phyloP scores from a whole-genome alignment of 495 filamentous ascomycete species.

The Aspergillus diversus region DNA sequence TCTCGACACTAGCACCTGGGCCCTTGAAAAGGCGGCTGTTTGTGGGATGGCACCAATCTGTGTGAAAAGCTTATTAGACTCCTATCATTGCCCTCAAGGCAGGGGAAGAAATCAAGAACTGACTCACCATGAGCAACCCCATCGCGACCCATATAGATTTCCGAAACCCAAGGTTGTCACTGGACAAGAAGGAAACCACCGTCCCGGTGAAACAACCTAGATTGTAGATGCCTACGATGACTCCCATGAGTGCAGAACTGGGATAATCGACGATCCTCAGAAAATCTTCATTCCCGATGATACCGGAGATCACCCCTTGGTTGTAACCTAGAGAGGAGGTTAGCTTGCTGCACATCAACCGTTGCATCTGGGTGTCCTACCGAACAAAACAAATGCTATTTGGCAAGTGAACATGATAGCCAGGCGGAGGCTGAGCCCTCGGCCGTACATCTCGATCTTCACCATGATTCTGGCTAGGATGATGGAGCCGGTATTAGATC shows the following conservation, averaged over 20 bases:
- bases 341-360: slow-evolving; percentile 15
- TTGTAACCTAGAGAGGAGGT: slow-evolving; percentile 48
- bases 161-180: slow-evolving; percentile 52
- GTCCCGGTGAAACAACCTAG: slow-evolving; percentile 50
- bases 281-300: slow-evolving; percentile 52
- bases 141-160: slow-evolving; percentile 48
- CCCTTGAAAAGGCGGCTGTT: slow-evolving; percentile 41
- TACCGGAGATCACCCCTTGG: slow-evolving; percentile 57
- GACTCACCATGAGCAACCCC: slow-evolving; percentile 36
- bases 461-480: slow-evolving; percentile 24
- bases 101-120: background rate
- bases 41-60: slow-evolving; percentile 52
- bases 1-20: slow-evolving; percentile 51
- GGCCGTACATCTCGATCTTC: slow-evolving; percentile 37
- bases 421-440: slow-evolving; percentile 38
- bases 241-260: slow-evolving; percentile 42
- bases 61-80: slow-evolving; percentile 10
- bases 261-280: slow-evolving; percentile 46
- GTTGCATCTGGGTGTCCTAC: slow-evolving; percentile 16
- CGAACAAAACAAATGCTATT: slow-evolving; percentile 47
- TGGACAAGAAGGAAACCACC: slow-evolving; percentile 45
- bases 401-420: slow-evolving; percentile 44
- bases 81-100: background rate
- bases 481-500: slow-evolving; percentile 2
- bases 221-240: slow-evolving; percentile 56